phyloP scores from a whole-genome alignment of 805 yeast genomes.

The Metschnikowia noctiluminum region DNA sequence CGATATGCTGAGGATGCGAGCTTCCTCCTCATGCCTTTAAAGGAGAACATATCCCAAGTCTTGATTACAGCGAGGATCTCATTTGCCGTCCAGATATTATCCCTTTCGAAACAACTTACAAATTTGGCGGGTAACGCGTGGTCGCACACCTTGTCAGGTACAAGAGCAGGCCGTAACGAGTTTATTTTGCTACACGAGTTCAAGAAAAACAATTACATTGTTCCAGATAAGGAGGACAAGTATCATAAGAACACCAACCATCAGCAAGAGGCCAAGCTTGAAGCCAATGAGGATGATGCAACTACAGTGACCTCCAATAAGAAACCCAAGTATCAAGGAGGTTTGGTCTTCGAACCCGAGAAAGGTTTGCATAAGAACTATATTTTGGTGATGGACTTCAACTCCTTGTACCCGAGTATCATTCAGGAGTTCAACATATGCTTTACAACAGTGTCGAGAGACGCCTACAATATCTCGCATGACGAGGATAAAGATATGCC shows the following conservation, averaged over 20 bases:
- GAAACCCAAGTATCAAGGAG: constrained; percentile 83
- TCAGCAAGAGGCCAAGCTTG: constrained; percentile 34
- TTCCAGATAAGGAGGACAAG: constrained; percentile 76
- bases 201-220: constrained; percentile 69
- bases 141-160: constrained; percentile 92
- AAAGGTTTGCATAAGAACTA: constrained; percentile 89
- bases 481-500: constrained; percentile 65
- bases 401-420: constrained; percentile 93
- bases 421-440: constrained; percentile 97
- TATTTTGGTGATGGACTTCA: constrained; percentile 95
- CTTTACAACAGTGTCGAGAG: constrained; percentile 88
- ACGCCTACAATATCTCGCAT: constrained; percentile 35
- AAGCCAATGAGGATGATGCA: constrained; percentile 38
- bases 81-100: constrained; percentile 76
- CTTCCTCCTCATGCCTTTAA: constrained; percentile 64
- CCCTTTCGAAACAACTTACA: constrained; percentile 87
- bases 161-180: constrained; percentile 95
- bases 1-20: constrained; percentile 64
- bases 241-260: constrained; percentile 34
- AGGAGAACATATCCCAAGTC: constrained; percentile 65
- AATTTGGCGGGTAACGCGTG: constrained; percentile 96
- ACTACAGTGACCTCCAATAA: constrained; percentile 50
- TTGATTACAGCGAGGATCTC: constrained; percentile 74
- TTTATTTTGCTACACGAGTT: constrained; percentile 91
- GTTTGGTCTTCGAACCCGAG: constrained; percentile 94